A percentile compares a stretch with the other conserved stretches of the same genome.
phyloP scores from a whole-genome alignment of 768 basidiomycete species.

The Boletus rubescentipes region DNA sequence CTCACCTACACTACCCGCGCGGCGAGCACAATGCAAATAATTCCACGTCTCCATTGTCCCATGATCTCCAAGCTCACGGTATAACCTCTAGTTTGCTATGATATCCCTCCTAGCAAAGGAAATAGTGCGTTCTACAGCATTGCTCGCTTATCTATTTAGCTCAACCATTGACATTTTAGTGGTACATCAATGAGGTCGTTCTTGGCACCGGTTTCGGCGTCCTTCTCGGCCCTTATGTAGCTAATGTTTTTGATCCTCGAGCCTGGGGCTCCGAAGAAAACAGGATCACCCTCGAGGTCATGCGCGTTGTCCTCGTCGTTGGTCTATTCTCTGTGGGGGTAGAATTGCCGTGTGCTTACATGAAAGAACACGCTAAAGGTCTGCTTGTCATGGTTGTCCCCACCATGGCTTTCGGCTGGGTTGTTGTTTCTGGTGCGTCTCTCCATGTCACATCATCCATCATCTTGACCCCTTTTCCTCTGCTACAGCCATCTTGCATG shows the following conservation, averaged over 20 bases:
- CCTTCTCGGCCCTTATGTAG: conserved; percentile 69
- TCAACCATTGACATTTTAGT: conserved; percentile 35
- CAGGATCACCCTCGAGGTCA: conserved; percentile 83
- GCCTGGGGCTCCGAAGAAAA: conserved; percentile 56
- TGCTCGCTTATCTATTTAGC: background rate
- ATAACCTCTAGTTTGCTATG: conserved; percentile 67
- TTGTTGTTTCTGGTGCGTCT: conserved; percentile 62
- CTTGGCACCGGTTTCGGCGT: conserved; percentile 72
- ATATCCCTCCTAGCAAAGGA: conserved; percentile 82
- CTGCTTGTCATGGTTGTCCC: conserved; percentile 71
- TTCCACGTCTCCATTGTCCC: too few relatives aligned
- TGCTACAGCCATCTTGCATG: conserved; percentile 59
- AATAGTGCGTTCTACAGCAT: conserved; percentile 43
- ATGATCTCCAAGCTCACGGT: background rate
- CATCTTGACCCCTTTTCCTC: background rate
- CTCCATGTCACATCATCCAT: background rate
- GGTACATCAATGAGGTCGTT: conserved; percentile 93
- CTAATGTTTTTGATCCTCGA: conserved; percentile 73
- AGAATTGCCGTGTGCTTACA: conserved; percentile 84
- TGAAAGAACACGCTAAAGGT: conserved; percentile 74
- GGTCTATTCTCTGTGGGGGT: conserved; percentile 95
- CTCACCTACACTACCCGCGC: too few relatives aligned
- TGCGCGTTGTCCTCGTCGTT: conserved; percentile 84
- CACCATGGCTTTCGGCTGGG: conserved; percentile 85
- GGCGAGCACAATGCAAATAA: background rate